Conservation (phyloP, 495 filamentous ascomycete genomes). For the Choiromyces venosus region DNA sequence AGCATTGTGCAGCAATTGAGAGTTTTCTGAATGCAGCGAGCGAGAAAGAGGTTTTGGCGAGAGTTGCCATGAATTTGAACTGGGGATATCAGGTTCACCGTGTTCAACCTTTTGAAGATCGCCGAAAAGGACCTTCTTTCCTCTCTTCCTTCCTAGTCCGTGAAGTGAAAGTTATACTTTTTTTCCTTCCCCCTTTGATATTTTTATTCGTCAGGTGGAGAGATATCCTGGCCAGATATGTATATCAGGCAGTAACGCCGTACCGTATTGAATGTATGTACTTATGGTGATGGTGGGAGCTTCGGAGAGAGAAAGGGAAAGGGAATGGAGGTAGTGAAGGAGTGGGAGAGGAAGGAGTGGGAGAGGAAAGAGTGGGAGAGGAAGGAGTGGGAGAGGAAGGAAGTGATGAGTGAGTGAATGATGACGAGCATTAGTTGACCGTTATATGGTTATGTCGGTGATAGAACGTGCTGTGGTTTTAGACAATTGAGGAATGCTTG, state of each 20-base stretch:
- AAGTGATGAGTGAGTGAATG: not conserved
- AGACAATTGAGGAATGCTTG: not conserved
- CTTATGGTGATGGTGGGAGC: not conserved
- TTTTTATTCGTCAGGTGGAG: constrained; percentile 1
- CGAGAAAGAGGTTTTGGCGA: constrained; percentile 4
- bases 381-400: not conserved
- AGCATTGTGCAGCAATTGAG: constrained; percentile 4
- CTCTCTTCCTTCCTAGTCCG: not conserved
- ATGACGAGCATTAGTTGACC: not conserved
- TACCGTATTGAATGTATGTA: constrained; percentile 11
- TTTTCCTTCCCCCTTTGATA: not conserved
- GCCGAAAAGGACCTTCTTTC: not conserved
- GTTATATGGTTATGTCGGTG: constrained; percentile 8
- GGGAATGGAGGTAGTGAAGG: not conserved
- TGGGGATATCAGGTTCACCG: constrained; percentile 10
- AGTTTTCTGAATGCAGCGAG: constrained; percentile 1
- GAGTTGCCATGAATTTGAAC: constrained; percentile 3
- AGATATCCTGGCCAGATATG: constrained; percentile 12
- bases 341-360: not conserved
- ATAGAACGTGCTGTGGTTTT: not conserved
- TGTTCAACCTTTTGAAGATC: not conserved
- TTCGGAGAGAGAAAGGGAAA: not conserved
- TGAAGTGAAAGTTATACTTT: not conserved
- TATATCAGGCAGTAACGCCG: not conserved
- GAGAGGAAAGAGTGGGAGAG: not conserved